Conservation (phyloP, 805 yeast species). For the Clavispora asparagi region DNA sequence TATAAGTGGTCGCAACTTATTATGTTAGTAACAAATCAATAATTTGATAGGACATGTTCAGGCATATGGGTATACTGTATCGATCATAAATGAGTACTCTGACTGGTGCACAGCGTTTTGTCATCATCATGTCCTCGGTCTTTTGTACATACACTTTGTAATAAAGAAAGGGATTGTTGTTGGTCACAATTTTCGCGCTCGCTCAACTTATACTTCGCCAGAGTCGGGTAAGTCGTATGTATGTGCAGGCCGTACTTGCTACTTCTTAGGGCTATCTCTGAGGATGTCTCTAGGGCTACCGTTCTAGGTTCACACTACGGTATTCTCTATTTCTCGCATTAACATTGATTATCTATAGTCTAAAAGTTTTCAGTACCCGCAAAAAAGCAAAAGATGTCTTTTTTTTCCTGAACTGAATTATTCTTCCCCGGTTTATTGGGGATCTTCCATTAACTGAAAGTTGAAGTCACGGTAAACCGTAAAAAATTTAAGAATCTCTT, state of each 20-base stretch:
- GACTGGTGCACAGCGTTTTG: slow-evolving; percentile 52
- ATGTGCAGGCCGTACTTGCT: neutral
- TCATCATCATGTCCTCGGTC: slow-evolving; percentile 28
- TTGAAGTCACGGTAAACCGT: slow-evolving; percentile 32
- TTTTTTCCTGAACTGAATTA: too few species aligned
- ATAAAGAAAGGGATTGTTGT: neutral
- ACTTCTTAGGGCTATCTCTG: neutral
- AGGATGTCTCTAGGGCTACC: too few species aligned
- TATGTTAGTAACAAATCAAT: neutral
- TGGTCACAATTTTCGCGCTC: neutral
- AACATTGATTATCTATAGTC: too few species aligned
- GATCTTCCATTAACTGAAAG: too few species aligned
- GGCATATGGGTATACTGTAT: slow-evolving; percentile 45
- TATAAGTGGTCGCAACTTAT: too few species aligned
- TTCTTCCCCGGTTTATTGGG: too few species aligned
- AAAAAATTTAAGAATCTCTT: slow-evolving; percentile 31
- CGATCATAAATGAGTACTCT: slow-evolving; percentile 43
- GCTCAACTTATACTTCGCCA: neutral
- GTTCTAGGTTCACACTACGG: too few species aligned
- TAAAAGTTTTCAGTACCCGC: too few species aligned
- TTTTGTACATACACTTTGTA: slow-evolving; percentile 10
- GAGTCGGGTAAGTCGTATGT: slow-evolving; percentile 7
- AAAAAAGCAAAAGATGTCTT: too few species aligned
- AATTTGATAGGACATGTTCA: slow-evolving; percentile 25
- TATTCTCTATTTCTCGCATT: too few species aligned